phyloP scores from a whole-genome alignment of 2,329 filamentous ascomycete genomes.

The Pseudohalonectria lignicola region DNA sequence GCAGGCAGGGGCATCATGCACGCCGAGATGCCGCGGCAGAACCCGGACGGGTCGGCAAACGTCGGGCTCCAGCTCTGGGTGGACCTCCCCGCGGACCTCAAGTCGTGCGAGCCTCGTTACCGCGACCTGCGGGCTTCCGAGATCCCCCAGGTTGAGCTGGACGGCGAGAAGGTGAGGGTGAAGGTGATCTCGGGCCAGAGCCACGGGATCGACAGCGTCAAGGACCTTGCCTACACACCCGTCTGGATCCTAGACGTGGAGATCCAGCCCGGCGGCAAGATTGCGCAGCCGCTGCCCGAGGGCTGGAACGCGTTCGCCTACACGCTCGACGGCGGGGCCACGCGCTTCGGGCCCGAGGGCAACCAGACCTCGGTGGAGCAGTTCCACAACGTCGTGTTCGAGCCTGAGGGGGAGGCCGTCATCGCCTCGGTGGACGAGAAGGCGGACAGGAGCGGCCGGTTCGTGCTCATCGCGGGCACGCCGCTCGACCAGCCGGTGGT shows the following conservation, averaged over 20 bases:
- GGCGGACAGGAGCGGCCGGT: conserved; percentile 45
- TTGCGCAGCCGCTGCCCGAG: conserved; percentile 64
- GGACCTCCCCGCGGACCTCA: conserved; percentile 71
- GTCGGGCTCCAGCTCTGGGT: conserved; percentile 94
- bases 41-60: conserved; percentile 64
- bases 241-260: conserved; percentile 90
- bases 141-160: conserved; percentile 63
- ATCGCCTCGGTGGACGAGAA: conserved; percentile 56
- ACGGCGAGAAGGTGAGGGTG: conserved; percentile 63
- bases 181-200: conserved; percentile 87
- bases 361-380: conserved; percentile 45
- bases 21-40: conserved; percentile 84
- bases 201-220: conserved; percentile 74
- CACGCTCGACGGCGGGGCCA: conserved; percentile 58
- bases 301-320: conserved; percentile 91
- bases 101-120: conserved; percentile 85
- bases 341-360: conserved; percentile 43
- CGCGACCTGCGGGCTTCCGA: conserved; percentile 71
- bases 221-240: conserved; percentile 84
- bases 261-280: conserved; percentile 65
- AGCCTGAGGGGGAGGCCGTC: conserved; percentile 65
- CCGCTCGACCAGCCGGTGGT: conserved; percentile 72
- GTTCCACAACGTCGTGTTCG: conserved; percentile 86
- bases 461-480: conserved; percentile 67
- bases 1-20: conserved; percentile 87